A percentile compares a stretch with the other conserved stretches of the same genome.
phyloP scores from a whole-genome alignment of 768 basidiomycete species.

The Pholiota conissans region DNA sequence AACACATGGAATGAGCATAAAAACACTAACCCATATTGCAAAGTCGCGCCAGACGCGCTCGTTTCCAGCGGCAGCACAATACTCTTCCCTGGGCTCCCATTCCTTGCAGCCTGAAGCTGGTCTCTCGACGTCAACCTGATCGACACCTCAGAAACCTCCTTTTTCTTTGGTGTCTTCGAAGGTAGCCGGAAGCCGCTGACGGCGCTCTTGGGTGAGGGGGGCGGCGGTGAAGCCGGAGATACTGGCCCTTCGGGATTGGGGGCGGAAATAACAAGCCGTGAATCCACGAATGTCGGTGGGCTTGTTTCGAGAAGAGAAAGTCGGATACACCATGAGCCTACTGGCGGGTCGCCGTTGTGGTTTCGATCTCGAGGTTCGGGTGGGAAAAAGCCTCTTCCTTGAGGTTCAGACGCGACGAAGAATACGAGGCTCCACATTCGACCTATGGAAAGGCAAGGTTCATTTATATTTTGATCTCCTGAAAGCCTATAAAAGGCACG shows the following conservation, averaged over 20 bases:
- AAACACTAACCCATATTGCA: slow-evolving; percentile 47
- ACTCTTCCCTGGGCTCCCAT: slow-evolving; percentile 11
- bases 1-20: no score
- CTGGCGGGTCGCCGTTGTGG: slow-evolving; percentile 16
- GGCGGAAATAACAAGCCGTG: slow-evolving; percentile 37
- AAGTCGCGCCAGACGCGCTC: slow-evolving; percentile 38
- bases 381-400: not conserved
- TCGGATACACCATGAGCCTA: slow-evolving; percentile 47
- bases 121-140: slow-evolving; percentile 36
- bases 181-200: not conserved
- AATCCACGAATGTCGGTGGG: slow-evolving; percentile 58
- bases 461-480: not conserved
- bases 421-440: slow-evolving; percentile 60
- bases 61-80: slow-evolving; percentile 44
- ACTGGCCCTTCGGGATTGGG: not conserved
- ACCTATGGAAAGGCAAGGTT: slow-evolving; percentile 29
- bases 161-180: not conserved
- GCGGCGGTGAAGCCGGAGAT: not conserved
- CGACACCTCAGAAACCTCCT: slow-evolving; percentile 33
- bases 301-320: slow-evolving; percentile 56
- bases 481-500: slow-evolving; percentile 11
- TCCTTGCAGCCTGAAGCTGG: slow-evolving; percentile 31
- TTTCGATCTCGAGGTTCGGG: not conserved
- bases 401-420: slow-evolving; percentile 25
- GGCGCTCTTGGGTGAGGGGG: not conserved